Evolutionary conservation across 495 filamentous ascomycete genomes (phyloP), one percentile per base, ranked within the genome.

Genomic region (Rusavskia elegans): DNA sequence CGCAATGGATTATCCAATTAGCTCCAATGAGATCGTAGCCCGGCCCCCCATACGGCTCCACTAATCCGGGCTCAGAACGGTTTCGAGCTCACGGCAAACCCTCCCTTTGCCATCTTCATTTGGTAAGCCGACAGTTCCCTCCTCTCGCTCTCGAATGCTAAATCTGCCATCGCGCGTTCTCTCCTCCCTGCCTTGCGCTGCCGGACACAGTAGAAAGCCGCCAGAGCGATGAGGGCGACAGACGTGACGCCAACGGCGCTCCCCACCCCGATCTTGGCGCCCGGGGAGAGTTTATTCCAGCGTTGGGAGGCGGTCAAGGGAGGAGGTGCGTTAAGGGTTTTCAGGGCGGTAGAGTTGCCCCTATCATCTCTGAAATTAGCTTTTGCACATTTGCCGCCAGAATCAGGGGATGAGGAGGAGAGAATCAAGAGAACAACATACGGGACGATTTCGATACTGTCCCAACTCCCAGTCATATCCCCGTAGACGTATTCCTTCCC

Each of bases 401-500:
- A 13, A 10, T 3, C 13, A 11, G 32, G 32, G 9, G 32, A 35
- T 10, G 32, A 35, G 32, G 8, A 4, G 29, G 10, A 7, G 32
- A 35, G 13, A 35, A 35, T 3, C 25, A 27, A 6, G 25, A 27
- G 25, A 35, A 11, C 2, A 14, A 35, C 7, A 14, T 35, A 35
- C 79, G 60, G 59, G 51, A 70, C 62, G n/a, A 80, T 66, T 61
- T 85, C 75, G 72, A 90, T 88, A 65, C 79, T 87, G 61, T 83
- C 59, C 73, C 72, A 85, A 17, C 66, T 68, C 44, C 88, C 88
- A 30, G 70, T 73, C 39, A 66, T 59, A 63, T 88, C 83, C n/a
- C 67, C 68, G 57, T 81, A 92, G 35, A 71, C 58, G 58, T 92
- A 92, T 59, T 78, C 73, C 36, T 74, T 77, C 48, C 81, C 87